Conservation (phyloP, 352 stramenopile species). For the Phytophthora sansomeana region DNA sequence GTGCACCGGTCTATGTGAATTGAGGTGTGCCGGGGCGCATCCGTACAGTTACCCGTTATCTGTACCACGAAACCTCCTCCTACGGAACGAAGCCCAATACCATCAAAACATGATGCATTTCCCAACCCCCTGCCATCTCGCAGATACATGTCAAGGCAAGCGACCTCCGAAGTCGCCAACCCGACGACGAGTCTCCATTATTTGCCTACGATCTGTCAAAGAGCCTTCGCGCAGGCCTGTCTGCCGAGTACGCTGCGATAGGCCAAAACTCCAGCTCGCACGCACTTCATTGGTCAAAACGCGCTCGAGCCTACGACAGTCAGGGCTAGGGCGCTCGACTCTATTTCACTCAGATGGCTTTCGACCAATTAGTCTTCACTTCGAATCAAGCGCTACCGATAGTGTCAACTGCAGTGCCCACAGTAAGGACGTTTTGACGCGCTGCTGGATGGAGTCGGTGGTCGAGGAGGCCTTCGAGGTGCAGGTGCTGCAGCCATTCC, state of each 20-base stretch:
- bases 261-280: not conserved
- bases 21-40: conserved; percentile 20
- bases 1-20: conserved; percentile 21
- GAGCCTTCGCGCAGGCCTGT: conserved; percentile 9
- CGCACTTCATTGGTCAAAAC: conserved; percentile 8
- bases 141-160: too few species aligned
- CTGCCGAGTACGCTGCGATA: conserved; percentile 14
- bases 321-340: conserved; percentile 28
- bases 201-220: conserved; percentile 29
- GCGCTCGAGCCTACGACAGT: conserved; percentile 2
- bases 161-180: too few species aligned
- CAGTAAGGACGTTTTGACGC: too few species aligned
- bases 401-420: too few species aligned
- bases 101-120: too few species aligned
- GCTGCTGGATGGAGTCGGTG: conserved; percentile 61
- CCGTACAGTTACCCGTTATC: conserved; percentile 15
- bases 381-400: not conserved
- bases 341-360: conserved; percentile 35
- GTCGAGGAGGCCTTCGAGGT: conserved; percentile 89
- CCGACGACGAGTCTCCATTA: conserved; percentile 10
- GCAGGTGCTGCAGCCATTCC: conserved; percentile 84
- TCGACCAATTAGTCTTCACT: conserved; percentile 26
- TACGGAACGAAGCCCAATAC: not conserved
- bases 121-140: too few species aligned
- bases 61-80: conserved; percentile 14